Conservation (phyloP, 2,329 filamentous ascomycete genomes). For the Fusarium citri region DNA sequence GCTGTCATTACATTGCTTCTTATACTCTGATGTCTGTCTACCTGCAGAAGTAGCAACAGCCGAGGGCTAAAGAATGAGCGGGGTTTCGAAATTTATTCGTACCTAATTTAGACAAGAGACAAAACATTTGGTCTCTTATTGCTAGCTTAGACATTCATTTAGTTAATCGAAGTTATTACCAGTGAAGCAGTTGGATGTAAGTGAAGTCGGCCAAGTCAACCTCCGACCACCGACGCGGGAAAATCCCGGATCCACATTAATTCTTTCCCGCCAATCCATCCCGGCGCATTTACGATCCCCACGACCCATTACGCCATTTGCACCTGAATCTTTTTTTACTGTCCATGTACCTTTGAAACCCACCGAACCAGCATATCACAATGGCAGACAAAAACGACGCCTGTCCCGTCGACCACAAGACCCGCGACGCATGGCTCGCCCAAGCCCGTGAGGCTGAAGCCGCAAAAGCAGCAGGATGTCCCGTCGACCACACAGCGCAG, state of each 20-base stretch:
- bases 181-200: not conserved
- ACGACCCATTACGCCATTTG: slow-evolving; percentile 38
- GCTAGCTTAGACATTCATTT: not conserved
- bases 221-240: slow-evolving; percentile 22
- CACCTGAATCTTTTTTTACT: slow-evolving; percentile 1
- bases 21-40: not conserved
- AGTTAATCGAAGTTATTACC: not conserved
- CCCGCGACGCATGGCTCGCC: slow-evolving; percentile 86
- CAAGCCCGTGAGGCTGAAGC: slow-evolving; percentile 68
- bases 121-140: not conserved
- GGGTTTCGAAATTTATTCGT: not conserved
- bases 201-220: slow-evolving; percentile 14
- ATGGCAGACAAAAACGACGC: slow-evolving; percentile 53
- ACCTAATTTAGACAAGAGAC: not conserved
- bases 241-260: slow-evolving; percentile 38
- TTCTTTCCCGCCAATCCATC: slow-evolving; percentile 42
- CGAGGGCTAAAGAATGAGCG: not conserved
- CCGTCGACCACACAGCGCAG: slow-evolving; percentile 50
- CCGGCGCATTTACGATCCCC: slow-evolving; percentile 39
- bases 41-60: not conserved
- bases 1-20: not conserved
- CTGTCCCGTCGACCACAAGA: slow-evolving; percentile 92
- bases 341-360: not conserved
- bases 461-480: slow-evolving; percentile 48
- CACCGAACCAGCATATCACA: not conserved